Evolutionary conservation across 2,329 filamentous ascomycete genomes (phyloP).

Genomic region (Trichoderma sp.): DNA sequence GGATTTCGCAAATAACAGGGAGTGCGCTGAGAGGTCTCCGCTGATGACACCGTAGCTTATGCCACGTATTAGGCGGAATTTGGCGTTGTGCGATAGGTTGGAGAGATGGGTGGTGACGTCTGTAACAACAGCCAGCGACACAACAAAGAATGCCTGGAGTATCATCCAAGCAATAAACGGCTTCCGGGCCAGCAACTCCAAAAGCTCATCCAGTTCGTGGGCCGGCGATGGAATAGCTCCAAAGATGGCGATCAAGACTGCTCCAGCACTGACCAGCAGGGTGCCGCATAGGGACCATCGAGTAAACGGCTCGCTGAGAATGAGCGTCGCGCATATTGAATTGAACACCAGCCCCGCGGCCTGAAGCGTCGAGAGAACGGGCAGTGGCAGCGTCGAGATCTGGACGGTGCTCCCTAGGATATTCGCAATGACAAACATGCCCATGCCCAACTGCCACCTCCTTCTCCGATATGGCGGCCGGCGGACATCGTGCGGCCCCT

Average conservation of each 20-base stretch:
- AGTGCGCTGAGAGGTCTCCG: slow-evolving; percentile 92
- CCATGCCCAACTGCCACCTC: slow-evolving; percentile 96
- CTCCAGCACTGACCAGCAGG: slow-evolving; percentile 81
- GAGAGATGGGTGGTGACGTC: slow-evolving; percentile 59
- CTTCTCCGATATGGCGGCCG: slow-evolving; percentile 87
- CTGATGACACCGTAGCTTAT: slow-evolving; percentile 88
- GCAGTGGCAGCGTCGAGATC: slow-evolving; percentile 92
- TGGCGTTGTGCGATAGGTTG: slow-evolving; percentile 61
- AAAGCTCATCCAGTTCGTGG: slow-evolving; percentile 81
- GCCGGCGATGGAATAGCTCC: slow-evolving; percentile 92
- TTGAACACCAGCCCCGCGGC: slow-evolving; percentile 98
- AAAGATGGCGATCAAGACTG: slow-evolving; percentile 90
- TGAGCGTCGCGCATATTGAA: slow-evolving; percentile 92
- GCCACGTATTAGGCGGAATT: slow-evolving; percentile 76
- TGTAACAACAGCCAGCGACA: slow-evolving; percentile 66
- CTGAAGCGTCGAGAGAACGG: slow-evolving; percentile 92
- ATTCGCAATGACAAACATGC: slow-evolving; percentile 94
- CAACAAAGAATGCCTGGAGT: slow-evolving; percentile 73
- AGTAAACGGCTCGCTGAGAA: slow-evolving; percentile 92
- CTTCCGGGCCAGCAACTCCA: slow-evolving; percentile 71
- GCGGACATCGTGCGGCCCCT: slow-evolving; percentile 74
- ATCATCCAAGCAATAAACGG: slow-evolving; percentile 90
- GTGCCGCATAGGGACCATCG: slow-evolving; percentile 91
- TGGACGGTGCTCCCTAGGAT: slow-evolving; percentile 94
- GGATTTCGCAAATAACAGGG: slow-evolving; percentile 90